Base-by-base conservation (phyloP, 2,329 filamentous ascomycete species). In the Paecilomyces formosus region DNA sequence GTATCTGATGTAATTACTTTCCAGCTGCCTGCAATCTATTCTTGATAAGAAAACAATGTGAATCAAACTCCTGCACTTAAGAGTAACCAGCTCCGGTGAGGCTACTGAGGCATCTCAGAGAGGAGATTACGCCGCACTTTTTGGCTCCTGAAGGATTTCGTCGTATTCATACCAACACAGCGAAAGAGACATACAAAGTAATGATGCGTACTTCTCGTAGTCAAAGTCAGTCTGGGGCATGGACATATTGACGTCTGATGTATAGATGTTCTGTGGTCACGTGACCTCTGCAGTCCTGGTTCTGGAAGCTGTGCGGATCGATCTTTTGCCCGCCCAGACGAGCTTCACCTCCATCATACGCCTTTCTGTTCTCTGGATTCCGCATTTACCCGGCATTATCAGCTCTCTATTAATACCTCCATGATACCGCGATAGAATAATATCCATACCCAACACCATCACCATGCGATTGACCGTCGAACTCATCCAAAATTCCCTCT, bases 391-490 rank as follows among this genome's bases (percentile, higher is more conserved):
- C 39, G 39, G 21, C 50, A 28, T 52, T 24, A 52, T 52, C 50
- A 11, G 3, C 4, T n/a, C 24, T 22, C 35, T 54, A 24, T 33
- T 50, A 8, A 5, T 55, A 39, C 31, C 12, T 22, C 24, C 35
- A 55, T 49, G 54, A 55, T 45, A 13, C 11, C 15, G 26, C 54
- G 33, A 45, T 55, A 55, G 54, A 55, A 24, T 21, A 15, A n/a
- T 22, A 18, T 53, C 54, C 21, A 15, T 31, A 13, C 50, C 28
- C 18, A 18, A 31, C 54, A 62, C 64, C 65, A 61, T 69, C 72
- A 79, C 64, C 54, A 97, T 99, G 94, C 88, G 93, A 83, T 87
- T 99, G 79, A 97, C 93, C 63, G 88, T 90, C 67, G 94, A 97
- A 77, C 87, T 97, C 71, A 95, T 99, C 79, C 86, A 91, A 78